Evolutionary conservation across 2,329 filamentous ascomycete genomes (phyloP).

Genomic region (Scytalidium sp.): DNA sequence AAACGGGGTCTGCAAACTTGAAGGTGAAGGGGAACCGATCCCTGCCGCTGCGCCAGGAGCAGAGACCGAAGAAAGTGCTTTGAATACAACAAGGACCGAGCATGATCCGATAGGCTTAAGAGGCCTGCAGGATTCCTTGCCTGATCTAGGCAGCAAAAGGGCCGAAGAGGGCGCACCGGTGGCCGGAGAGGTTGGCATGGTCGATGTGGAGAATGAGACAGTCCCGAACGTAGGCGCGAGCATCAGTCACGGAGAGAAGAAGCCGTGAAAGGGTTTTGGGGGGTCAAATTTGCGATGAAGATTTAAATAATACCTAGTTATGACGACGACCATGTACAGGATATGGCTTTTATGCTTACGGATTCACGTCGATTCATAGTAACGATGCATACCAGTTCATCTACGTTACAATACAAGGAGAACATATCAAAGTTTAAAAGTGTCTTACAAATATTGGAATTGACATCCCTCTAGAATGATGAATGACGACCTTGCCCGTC

Average conservation of each 20-base stretch:
- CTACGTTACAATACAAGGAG: no score
- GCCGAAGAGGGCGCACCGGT: not conserved
- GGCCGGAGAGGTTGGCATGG: not conserved
- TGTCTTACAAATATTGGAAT: no score
- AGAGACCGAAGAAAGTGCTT: not conserved
- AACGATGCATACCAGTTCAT: no score
- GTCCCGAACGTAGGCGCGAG: not conserved
- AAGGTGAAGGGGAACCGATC: slow-evolving; percentile 5
- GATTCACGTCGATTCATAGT: no score
- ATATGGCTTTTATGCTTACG: no score
- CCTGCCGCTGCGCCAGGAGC: not conserved
- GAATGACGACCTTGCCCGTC: no score
- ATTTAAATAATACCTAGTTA: no score
- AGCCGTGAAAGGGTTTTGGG: no score
- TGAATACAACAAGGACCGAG: not conserved
- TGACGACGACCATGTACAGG: no score
- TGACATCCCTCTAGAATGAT: no score
- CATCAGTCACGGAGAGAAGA: not conserved
- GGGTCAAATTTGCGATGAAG: no score
- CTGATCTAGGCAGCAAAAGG: not conserved
- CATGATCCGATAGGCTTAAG: not conserved
- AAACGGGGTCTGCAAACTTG: slow-evolving; percentile 40
- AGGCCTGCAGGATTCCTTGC: not conserved
- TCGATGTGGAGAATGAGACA: not conserved
- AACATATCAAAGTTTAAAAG: no score